These are phyloP conservation scores for Ulmus americana DNA, from an alignment of 331 rosid genomes.

Conservation along the genomic window DNA sequence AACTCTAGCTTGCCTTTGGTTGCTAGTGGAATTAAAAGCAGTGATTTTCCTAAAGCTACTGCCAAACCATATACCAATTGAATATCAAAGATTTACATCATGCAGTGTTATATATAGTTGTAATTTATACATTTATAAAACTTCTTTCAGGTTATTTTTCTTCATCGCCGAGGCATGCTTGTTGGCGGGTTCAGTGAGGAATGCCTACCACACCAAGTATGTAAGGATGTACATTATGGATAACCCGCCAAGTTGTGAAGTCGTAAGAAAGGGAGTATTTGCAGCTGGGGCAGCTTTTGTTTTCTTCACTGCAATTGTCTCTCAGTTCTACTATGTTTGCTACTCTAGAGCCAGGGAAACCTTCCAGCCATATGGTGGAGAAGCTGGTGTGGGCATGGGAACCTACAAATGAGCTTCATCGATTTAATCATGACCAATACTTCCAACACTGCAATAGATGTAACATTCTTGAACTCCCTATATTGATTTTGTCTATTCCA, in stretches of 20 bases:
- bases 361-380: constrained; percentile 67
- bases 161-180: constrained; percentile 80
- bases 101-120: not conserved
- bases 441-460: constrained; percentile 13
- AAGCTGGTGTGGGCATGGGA: constrained; percentile 78
- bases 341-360: constrained; percentile 76
- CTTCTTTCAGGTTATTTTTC: constrained; percentile 67
- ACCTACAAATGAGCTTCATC: constrained; percentile 53
- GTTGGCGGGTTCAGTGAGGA: constrained; percentile 86
- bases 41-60: no score
- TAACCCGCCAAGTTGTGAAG: constrained; percentile 49
- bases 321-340: constrained; percentile 72
- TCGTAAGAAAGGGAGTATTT: constrained; percentile 82
- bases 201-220: constrained; percentile 91
- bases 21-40: no score
- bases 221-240: constrained; percentile 27
- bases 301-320: constrained; percentile 56
- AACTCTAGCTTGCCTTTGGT: no score
- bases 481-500: constrained; percentile 19
- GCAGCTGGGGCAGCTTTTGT: constrained; percentile 86
- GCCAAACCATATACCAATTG: no score
- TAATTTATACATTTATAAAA: not conserved
- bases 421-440: constrained; percentile 13
- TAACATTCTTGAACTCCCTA: constrained; percentile 22
- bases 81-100: no score